A percentile compares a stretch with the other conserved stretches of the same genome.
phyloP scores from a whole-genome alignment of 148 eudicot species.

The Pouteria glomerata region DNA sequence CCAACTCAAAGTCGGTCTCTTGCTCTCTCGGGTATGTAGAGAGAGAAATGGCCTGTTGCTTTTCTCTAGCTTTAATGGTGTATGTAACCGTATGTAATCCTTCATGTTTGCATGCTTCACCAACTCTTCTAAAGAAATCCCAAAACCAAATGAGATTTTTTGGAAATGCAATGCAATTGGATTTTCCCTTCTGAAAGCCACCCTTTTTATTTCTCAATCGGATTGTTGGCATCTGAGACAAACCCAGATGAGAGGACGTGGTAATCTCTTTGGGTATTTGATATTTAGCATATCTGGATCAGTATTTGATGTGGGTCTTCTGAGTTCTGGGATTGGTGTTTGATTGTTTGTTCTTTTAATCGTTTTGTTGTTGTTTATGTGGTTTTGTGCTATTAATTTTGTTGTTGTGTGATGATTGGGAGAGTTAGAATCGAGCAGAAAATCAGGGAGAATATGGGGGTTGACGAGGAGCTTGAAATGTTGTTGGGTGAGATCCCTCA shows the following conservation, averaged over 20 bases:
- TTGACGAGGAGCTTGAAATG: constrained; percentile 43
- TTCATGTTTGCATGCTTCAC: constrained; percentile 47
- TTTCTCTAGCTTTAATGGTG: constrained; percentile 33
- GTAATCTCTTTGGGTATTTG: constrained; percentile 25
- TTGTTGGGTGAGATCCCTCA: constrained; percentile 49
- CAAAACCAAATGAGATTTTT: constrained; percentile 19
- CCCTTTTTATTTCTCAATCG: constrained; percentile 5
- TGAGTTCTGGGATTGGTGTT: constrained; percentile 7
- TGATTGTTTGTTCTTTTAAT: not conserved
- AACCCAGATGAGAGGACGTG: constrained; percentile 29
- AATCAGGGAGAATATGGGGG: constrained; percentile 25
- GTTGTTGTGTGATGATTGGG: constrained; percentile 23
- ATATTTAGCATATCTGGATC: constrained; percentile 8
- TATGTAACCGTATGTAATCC: constrained; percentile 17
- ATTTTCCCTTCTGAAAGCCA: constrained; percentile 6
- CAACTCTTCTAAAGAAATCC: constrained; percentile 28
- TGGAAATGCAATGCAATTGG: constrained; percentile 15
- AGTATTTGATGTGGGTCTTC: not conserved
- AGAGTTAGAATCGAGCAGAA: constrained; percentile 12
- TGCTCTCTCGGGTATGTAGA: no score
- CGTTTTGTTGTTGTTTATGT: constrained; percentile 1
- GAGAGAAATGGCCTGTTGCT: constrained; percentile 27
- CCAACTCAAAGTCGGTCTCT: no score
- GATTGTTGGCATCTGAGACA: constrained; percentile 24
- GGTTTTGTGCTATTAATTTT: constrained; percentile 16